Base-by-base conservation (phyloP, 106 monocot genomes). In the Dendrobium chrysotoxum region DNA sequence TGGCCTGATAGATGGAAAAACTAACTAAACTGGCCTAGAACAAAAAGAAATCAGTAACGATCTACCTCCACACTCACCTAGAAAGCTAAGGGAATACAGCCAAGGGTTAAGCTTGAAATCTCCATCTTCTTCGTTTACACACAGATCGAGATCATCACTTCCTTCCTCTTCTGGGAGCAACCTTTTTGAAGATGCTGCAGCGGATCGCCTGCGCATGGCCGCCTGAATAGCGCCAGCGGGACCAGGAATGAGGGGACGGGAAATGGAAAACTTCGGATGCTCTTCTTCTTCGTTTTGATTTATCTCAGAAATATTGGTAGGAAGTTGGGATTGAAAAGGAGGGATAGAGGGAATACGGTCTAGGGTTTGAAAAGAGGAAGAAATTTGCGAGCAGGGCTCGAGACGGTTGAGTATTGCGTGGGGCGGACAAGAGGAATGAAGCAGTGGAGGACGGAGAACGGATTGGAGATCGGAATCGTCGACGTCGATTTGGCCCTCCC, bases 401-500 rank as follows among this genome's bases (percentile, higher is more conserved):
- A 18, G 79, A 5, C 31, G 39, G 53, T 53, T 77, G 17, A 12
- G 50, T 16, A 67, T 42, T 58, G 68, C 55, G 47, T 75, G 75
- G 26, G 8, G 25, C 18, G 68, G n/a, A 82, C 68, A 53, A 25
- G 28, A 28, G 11, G 79, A 74, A 15, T 78, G 65, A 20, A 25
- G 75, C 7, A 72, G 73, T 39, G 65, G 35, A 46, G 58, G 77
- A 35, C 11, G 13, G 72, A 79, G 72, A 39, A 82, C 66, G 12
- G 64, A 68, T 41, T 75, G 81, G 76, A 92, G 88, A 57, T 88
- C 93, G 38, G 93, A 86, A 65, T 93, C 93, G 84, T 91, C 93
- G 42, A 91, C 71, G 71, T 92, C 92, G 66, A 89, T 78, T 10
- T 70, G 83, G 42, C 84, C 89, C 39, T 89, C 92, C 89, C 89